Evolutionary conservation across 495 filamentous ascomycete species (phyloP).

Genomic region (Amorphotheca resinae): DNA sequence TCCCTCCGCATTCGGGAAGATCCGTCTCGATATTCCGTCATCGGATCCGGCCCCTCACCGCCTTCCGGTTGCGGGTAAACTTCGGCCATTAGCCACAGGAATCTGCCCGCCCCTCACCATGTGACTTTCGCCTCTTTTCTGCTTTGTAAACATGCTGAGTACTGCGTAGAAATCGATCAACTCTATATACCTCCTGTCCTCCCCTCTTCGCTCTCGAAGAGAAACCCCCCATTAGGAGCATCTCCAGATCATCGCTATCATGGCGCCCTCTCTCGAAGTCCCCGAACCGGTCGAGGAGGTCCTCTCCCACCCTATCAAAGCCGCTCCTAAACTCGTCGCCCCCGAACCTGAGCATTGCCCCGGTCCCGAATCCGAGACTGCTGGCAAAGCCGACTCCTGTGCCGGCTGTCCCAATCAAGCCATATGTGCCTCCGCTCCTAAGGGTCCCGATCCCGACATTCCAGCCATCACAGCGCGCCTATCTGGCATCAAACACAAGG

Average conservation of each 20-base stretch:
- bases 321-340: slow-evolving; percentile 69
- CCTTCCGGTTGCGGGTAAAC: not conserved
- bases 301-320: slow-evolving; percentile 55
- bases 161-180: not conserved
- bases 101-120: not conserved
- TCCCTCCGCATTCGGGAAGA: no score
- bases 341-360: slow-evolving; percentile 97
- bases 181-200: not conserved
- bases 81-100: no score
- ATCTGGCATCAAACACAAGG: slow-evolving; percentile 72
- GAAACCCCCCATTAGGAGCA: no score
- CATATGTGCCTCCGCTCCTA: slow-evolving; percentile 88
- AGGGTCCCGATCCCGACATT: slow-evolving; percentile 92
- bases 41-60: not conserved
- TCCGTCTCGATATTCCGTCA: not conserved
- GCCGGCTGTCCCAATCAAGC: slow-evolving; percentile 89
- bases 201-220: no score
- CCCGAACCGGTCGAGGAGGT: slow-evolving; percentile 48
- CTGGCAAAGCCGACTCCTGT: slow-evolving; percentile 79
- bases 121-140: not conserved
- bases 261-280: slow-evolving; percentile 63
- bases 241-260: slow-evolving; percentile 19
- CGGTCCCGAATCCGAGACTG: slow-evolving; percentile 76
- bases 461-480: slow-evolving; percentile 76
- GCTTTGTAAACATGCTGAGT: not conserved